phyloP scores from a whole-genome alignment of 2,329 filamentous ascomycete genomes.

The Exophiala bonariae region DNA sequence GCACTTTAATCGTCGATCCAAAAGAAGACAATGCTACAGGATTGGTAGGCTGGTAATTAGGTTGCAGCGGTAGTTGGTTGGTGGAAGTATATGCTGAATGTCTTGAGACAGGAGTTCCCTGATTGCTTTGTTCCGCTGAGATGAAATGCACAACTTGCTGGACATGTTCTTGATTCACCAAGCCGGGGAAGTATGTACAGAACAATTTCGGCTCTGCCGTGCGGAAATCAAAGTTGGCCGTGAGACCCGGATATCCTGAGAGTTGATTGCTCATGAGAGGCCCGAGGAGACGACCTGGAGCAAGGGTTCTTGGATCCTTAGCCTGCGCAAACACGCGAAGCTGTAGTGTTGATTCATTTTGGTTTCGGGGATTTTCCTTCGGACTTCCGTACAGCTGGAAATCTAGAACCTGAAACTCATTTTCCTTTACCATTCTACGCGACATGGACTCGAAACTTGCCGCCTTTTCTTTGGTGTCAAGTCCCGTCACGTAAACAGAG shows the following conservation, averaged over 20 bases:
- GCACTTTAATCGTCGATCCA: conserved; percentile 31
- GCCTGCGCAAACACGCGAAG: conserved; percentile 46
- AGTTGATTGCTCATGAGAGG: conserved; percentile 8
- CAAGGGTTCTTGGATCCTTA: not conserved
- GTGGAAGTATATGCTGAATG: not conserved
- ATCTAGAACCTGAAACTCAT: conserved; percentile 45
- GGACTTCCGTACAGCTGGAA: conserved; percentile 48
- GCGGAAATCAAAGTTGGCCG: conserved; percentile 4
- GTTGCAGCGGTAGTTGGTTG: not conserved
- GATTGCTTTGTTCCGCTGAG: not conserved
- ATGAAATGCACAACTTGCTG: conserved; percentile 3
- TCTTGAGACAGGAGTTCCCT: not conserved
- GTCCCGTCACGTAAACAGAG: conserved; percentile 48
- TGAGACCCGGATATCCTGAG: conserved; percentile 4
- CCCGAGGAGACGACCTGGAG: not conserved
- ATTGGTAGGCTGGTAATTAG: not conserved
- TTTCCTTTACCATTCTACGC: conserved; percentile 37
- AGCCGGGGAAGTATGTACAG: conserved; percentile 10
- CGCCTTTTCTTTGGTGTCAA: conserved; percentile 46
- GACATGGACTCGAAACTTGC: conserved; percentile 33
- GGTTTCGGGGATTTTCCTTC: conserved; percentile 37
- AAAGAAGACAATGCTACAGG: conserved; percentile 18
- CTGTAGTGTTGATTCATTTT: conserved; percentile 44
- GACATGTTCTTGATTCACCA: conserved; percentile 7
- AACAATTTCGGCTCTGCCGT: conserved; percentile 5